phyloP scores from a whole-genome alignment of 169 alveolate species.

The Plasmodium blacklocki region DNA sequence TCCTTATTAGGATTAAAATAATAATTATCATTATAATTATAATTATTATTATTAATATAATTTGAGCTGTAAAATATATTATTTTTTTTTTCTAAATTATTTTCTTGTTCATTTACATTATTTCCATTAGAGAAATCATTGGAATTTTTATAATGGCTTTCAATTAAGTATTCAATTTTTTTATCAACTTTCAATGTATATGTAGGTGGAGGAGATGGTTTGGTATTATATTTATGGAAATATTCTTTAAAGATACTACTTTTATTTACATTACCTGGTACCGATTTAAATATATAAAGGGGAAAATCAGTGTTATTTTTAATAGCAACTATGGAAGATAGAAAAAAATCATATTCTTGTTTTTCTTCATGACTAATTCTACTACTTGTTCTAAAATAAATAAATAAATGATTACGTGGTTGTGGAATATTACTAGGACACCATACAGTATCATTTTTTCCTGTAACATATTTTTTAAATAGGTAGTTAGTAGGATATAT shows the following conservation, averaged over 20 bases:
- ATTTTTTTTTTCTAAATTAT: not conserved
- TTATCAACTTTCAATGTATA: conserved; percentile 69
- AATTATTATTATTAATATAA: not conserved
- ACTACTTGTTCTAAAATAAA: conserved; percentile 62
- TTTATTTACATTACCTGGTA: conserved; percentile 65
- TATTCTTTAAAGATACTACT: conserved; percentile 66
- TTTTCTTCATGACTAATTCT: conserved; percentile 73
- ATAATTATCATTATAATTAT: too few species aligned
- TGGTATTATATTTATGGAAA: conserved; percentile 51
- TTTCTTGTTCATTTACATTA: not conserved
- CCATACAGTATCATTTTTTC: conserved; percentile 41
- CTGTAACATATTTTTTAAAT: conserved; percentile 17
- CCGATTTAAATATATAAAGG: conserved; percentile 49
- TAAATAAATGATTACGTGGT: conserved; percentile 66
- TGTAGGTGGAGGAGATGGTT: conserved; percentile 76
- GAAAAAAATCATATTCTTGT: conserved; percentile 69
- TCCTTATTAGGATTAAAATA: not conserved
- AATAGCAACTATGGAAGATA: conserved; percentile 69
- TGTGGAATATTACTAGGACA: conserved; percentile 55
- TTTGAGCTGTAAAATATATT: not conserved
- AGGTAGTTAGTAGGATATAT: conserved; percentile 50
- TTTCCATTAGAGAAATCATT: conserved; percentile 5
- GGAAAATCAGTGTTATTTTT: conserved; percentile 74
- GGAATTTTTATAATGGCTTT: not conserved
- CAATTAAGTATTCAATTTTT: conserved; percentile 49